Percentiles rank a stretch among this genome's conserved stretches.
These are phyloP conservation scores for Fennellomyces sp. DNA, from an alignment of 371 early-diverging fungal species.

Conservation along the genomic window DNA sequence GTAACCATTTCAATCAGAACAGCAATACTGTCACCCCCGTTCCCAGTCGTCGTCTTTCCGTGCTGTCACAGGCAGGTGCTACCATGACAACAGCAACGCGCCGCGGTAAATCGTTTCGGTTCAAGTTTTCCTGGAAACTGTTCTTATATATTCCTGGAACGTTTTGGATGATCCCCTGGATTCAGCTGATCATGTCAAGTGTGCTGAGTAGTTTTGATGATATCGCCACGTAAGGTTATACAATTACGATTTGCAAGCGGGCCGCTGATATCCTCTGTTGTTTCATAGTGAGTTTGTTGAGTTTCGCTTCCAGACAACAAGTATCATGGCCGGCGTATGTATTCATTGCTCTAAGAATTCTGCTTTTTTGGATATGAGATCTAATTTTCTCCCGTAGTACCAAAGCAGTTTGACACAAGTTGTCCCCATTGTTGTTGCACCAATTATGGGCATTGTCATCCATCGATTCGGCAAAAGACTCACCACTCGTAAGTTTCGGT, in stretches of 20 bases:
- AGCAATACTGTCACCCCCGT: conserved; percentile 6
- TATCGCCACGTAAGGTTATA: conserved; percentile 41
- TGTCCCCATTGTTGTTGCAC: conserved; percentile 55
- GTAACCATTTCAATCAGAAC: conserved; percentile 5
- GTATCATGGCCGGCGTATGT: conserved; percentile 50
- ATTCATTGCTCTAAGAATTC: neutral
- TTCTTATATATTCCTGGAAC: conserved; percentile 41
- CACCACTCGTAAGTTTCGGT: conserved; percentile 27
- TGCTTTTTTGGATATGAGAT: no score
- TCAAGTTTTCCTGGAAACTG: conserved; percentile 24
- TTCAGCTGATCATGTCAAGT: conserved; percentile 49
- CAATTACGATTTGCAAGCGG: neutral
- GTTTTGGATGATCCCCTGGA: conserved; percentile 51
- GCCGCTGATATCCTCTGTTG: no score
- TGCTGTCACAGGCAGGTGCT: neutral
- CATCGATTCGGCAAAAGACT: conserved; percentile 57
- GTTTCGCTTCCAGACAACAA: conserved; percentile 45
- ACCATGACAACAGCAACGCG: neutral
- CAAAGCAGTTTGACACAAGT: conserved; percentile 59
- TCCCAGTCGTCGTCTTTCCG: conserved; percentile 7
- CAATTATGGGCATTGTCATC: conserved; percentile 53
- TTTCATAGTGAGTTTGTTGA: conserved; percentile 44
- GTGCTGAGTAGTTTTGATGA: conserved; percentile 52
- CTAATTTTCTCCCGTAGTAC: conserved; percentile 28
- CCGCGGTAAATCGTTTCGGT: neutral